phyloP scores from a whole-genome alignment of 768 basidiomycete species.

The Naganishia kalamii region DNA sequence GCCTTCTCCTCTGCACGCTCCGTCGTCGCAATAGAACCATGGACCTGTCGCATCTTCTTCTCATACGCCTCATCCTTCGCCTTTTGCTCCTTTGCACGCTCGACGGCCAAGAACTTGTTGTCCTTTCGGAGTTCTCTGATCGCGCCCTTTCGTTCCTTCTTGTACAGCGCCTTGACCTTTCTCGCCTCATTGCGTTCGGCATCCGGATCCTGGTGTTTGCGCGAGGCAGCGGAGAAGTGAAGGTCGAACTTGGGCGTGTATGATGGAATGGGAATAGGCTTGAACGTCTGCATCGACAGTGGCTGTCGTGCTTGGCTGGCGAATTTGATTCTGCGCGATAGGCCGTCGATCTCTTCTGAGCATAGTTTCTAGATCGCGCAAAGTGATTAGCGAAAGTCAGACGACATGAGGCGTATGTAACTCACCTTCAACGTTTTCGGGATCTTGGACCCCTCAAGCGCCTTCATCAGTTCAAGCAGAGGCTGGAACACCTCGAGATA shows the following conservation, averaged over 20 bases:
- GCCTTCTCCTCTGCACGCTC: constrained; percentile 94
- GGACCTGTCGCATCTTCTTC: constrained; percentile 72
- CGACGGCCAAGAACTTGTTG: constrained; percentile 80
- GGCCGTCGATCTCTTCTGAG: constrained; percentile 11
- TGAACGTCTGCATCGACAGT: constrained; percentile 79
- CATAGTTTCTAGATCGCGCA: background rate
- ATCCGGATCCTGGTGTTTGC: constrained; percentile 73
- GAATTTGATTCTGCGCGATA: constrained; percentile 52
- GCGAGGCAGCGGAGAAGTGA: constrained; percentile 44
- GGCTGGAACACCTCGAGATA: constrained; percentile 83
- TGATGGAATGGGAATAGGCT: constrained; percentile 88
- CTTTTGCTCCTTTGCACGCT: constrained; percentile 73
- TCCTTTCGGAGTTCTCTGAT: constrained; percentile 95
- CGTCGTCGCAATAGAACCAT: constrained; percentile 54
- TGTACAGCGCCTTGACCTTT: constrained; percentile 80
- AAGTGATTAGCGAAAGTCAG: background rate
- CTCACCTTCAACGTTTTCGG: constrained; percentile 58
- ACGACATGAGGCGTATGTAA: background rate
- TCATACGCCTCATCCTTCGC: constrained; percentile 79
- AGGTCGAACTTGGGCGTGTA: constrained; percentile 89
- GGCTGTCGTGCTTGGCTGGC: constrained; percentile 66
- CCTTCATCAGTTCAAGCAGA: constrained; percentile 56
- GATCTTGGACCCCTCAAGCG: constrained; percentile 52
- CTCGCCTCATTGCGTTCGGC: constrained; percentile 77
- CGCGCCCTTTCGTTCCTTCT: constrained; percentile 93